Conservation (phyloP, 352 stramenopile genomes). For the Pythium dissimile region DNA sequence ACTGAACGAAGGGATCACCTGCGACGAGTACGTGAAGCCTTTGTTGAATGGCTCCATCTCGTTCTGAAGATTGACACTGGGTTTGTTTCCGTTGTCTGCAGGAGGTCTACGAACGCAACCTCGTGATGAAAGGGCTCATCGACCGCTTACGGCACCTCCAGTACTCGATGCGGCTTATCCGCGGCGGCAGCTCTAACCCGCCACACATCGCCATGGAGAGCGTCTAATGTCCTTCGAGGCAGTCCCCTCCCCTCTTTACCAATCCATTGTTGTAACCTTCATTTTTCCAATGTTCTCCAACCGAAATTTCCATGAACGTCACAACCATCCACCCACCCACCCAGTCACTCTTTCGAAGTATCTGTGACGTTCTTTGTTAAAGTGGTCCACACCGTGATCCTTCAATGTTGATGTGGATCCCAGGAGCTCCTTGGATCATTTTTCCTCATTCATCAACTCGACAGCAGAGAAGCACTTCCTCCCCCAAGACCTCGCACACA, state of each 20-base stretch:
- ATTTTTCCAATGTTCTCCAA: background rate
- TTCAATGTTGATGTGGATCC: too few relatives aligned
- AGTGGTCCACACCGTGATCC: conserved; percentile 22
- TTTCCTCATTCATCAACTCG: conserved; percentile 16
- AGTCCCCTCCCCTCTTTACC: too few relatives aligned
- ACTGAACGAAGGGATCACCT: conserved; percentile 65
- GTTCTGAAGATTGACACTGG: background rate
- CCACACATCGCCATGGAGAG: conserved; percentile 75
- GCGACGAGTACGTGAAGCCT: conserved; percentile 38
- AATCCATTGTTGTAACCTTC: too few relatives aligned
- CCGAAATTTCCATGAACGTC: background rate
- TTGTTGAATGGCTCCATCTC: background rate
- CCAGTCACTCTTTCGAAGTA: background rate
- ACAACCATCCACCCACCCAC: background rate
- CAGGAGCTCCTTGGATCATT: background rate
- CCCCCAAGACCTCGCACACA: background rate
- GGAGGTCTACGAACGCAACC: conserved; percentile 82
- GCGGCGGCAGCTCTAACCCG: conserved; percentile 55
- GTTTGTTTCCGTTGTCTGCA: conserved; percentile 14
- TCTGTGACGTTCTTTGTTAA: too few relatives aligned
- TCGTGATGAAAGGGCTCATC: conserved; percentile 86
- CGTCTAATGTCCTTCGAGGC: too few relatives aligned
- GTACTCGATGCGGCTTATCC: conserved; percentile 71
- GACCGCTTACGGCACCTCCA: conserved; percentile 72
- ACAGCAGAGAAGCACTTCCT: background rate